Percentiles rank a stretch among this genome's conserved stretches.
These are phyloP conservation scores for Schizothecium vesticola DNA, from an alignment of 495 filamentous ascomycete genomes.

Conservation along the genomic window DNA sequence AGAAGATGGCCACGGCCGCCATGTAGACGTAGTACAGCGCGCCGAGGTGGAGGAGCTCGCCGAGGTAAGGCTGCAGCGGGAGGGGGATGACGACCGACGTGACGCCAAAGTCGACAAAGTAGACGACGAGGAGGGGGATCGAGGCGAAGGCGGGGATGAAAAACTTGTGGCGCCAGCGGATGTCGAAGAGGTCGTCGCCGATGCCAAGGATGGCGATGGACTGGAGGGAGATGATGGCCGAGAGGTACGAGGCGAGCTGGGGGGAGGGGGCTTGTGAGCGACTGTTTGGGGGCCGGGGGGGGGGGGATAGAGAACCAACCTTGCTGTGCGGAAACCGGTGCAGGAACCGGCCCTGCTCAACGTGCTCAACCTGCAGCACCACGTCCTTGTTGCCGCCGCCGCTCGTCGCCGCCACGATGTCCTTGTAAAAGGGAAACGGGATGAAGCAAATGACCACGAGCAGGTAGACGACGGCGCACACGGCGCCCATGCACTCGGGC, in stretches of 20 bases:
- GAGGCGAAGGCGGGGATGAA: conserved; percentile 92
- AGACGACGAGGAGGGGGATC: conserved; percentile 91
- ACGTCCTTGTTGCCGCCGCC: conserved; percentile 89
- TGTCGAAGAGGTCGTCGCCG: conserved; percentile 94
- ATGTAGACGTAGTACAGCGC: conserved; percentile 55
- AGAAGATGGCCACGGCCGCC: conserved; percentile 37
- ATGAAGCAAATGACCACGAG: conserved; percentile 84
- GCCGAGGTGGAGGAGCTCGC: conserved; percentile 76
- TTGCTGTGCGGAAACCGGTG: conserved; percentile 94
- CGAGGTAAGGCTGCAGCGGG: conserved; percentile 75
- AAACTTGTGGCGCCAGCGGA: conserved; percentile 97
- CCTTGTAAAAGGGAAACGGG: conserved; percentile 95
- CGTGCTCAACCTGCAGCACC: conserved; percentile 58
- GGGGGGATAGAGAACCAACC: conserved; percentile 32
- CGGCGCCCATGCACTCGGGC: conserved; percentile 95
- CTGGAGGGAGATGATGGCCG: conserved; percentile 86
- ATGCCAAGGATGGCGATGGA: conserved; percentile 85
- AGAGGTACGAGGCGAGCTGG: conserved; percentile 90
- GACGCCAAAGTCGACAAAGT: conserved; percentile 97
- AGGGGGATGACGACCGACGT: conserved; percentile 88
- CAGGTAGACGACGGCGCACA: conserved; percentile 89
- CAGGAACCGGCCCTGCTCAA: conserved; percentile 72
- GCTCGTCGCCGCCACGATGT: conserved; percentile 93
- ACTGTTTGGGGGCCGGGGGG: not conserved
- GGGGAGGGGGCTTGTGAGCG: not conserved